Evolutionary conservation across 805 yeast species (phyloP).

Genomic region (Sungouiella blattae): DNA sequence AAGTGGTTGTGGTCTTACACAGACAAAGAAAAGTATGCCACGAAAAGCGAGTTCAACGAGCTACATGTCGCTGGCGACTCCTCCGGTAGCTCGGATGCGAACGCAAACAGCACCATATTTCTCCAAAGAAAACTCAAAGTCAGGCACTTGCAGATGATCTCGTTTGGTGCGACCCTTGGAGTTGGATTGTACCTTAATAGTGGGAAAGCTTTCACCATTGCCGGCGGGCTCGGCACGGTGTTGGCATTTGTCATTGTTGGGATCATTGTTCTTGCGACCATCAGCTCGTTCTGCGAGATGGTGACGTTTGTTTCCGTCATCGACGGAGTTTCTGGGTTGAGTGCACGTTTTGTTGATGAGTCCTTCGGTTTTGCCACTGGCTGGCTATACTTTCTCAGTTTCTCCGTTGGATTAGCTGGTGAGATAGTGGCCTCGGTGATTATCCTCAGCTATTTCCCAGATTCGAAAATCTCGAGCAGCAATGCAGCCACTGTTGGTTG

Average conservation of each 20-base stretch:
- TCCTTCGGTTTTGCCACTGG: conserved; percentile 76
- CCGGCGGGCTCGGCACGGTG: conserved; percentile 76
- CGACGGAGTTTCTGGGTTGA: conserved; percentile 72
- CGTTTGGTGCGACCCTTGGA: conserved; percentile 75
- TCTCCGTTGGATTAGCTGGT: conserved; percentile 69
- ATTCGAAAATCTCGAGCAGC: conserved; percentile 47
- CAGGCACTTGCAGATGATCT: conserved; percentile 73
- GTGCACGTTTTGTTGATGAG: conserved; percentile 73
- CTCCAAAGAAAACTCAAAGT: conserved; percentile 59
- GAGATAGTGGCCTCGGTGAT: conserved; percentile 80
- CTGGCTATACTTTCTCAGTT: conserved; percentile 70
- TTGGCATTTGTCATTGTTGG: conserved; percentile 67
- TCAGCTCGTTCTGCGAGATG: conserved; percentile 78
- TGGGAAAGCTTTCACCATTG: conserved; percentile 68
- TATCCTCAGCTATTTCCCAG: conserved; percentile 64
- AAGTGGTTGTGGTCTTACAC: not conserved
- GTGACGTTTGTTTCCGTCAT: conserved; percentile 75
- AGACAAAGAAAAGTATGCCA: not conserved
- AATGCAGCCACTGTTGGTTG: conserved; percentile 52
- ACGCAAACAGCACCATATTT: conserved; percentile 7
- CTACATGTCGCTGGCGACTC: conserved; percentile 2
- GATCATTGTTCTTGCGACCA: conserved; percentile 59
- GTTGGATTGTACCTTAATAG: conserved; percentile 69
- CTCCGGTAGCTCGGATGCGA: not conserved
- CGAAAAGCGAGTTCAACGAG: conserved; percentile 1